These are phyloP conservation scores for Stipa capillata DNA, from an alignment of 176 grass and related monocot species.

Conservation along the genomic window DNA sequence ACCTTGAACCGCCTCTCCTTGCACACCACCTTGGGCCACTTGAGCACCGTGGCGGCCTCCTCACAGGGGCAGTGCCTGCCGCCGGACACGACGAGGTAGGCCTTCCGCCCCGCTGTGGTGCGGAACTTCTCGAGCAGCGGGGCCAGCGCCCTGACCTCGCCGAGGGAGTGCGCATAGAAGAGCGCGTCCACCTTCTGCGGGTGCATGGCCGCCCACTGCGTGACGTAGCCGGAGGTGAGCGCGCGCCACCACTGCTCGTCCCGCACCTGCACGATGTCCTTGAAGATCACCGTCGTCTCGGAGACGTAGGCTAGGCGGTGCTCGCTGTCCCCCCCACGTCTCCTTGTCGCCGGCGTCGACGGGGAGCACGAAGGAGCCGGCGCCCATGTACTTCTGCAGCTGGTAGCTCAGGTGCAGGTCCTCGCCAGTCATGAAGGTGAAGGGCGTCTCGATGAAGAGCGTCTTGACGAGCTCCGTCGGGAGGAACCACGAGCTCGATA, in stretches of 20 bases:
- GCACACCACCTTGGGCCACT: constrained; percentile 88
- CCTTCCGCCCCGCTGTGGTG: constrained; percentile 39
- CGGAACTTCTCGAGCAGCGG: constrained; percentile 77
- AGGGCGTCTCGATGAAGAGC: constrained; percentile 83
- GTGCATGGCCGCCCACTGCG: constrained; percentile 93
- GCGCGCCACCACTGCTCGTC: constrained; percentile 98
- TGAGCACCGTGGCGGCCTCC: constrained; percentile 52
- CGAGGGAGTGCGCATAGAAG: constrained; percentile 78
- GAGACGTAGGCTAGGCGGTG: constrained; percentile 87
- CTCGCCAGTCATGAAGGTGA: constrained; percentile 95
- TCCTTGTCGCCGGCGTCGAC: constrained; percentile 73
- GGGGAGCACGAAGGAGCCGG: constrained; percentile 77
- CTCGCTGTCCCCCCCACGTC: constrained; percentile 97
- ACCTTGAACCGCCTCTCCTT: constrained; percentile 94
- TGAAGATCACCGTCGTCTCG: constrained; percentile 91
- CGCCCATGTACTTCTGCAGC: constrained; percentile 95
- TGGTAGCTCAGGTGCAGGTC: constrained; percentile 97
- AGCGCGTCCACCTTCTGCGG: constrained; percentile 93
- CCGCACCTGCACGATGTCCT: constrained; percentile 81
- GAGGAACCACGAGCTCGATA: constrained; percentile 94
- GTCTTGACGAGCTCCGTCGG: constrained; percentile 71
- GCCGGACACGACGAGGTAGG: constrained; percentile 79
- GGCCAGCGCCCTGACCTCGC: constrained; percentile 62
- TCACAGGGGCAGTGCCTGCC: constrained; percentile 69
- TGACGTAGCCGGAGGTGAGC: constrained; percentile 83